These are phyloP conservation scores for Trifolium pratense DNA, from an alignment of 306 rosid genomes.

Conservation along the genomic window DNA sequence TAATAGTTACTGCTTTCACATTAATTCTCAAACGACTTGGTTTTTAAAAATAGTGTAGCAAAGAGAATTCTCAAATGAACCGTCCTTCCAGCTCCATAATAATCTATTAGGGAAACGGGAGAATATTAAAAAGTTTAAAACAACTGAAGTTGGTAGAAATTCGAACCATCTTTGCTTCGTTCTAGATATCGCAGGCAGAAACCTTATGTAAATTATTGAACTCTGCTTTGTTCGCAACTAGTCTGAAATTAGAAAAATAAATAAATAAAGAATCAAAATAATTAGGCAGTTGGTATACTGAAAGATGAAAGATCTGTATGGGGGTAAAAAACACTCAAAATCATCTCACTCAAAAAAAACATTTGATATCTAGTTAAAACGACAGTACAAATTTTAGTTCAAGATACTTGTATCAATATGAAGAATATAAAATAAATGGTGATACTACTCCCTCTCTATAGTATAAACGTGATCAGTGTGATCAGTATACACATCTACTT, in stretches of 20 bases:
- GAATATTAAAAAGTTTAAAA: background rate
- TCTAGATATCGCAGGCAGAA: background rate
- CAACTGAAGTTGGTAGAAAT: constrained; percentile 3
- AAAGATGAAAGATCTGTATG: background rate
- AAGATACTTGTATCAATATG: background rate
- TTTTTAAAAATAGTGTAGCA: background rate
- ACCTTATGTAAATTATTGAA: background rate
- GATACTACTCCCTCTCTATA: constrained; percentile 19
- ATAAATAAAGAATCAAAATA: background rate
- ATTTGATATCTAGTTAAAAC: background rate
- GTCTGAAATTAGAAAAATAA: background rate
- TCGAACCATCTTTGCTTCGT: background rate
- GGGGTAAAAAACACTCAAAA: constrained; percentile 14
- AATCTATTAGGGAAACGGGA: background rate
- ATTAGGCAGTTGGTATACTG: background rate
- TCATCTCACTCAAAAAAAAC: constrained; percentile 26
- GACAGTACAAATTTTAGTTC: constrained; percentile 13
- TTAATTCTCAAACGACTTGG: background rate
- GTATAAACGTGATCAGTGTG: constrained; percentile 20
- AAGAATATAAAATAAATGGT: constrained; percentile 22
- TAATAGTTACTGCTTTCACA: background rate
- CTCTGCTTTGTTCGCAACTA: background rate
- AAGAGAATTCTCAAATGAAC: background rate
- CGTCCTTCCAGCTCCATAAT: background rate
- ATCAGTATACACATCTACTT: constrained; percentile 53